These are phyloP conservation scores for Euclidium syriacum DNA, from an alignment of 345 rosid species.

Conservation along the genomic window DNA sequence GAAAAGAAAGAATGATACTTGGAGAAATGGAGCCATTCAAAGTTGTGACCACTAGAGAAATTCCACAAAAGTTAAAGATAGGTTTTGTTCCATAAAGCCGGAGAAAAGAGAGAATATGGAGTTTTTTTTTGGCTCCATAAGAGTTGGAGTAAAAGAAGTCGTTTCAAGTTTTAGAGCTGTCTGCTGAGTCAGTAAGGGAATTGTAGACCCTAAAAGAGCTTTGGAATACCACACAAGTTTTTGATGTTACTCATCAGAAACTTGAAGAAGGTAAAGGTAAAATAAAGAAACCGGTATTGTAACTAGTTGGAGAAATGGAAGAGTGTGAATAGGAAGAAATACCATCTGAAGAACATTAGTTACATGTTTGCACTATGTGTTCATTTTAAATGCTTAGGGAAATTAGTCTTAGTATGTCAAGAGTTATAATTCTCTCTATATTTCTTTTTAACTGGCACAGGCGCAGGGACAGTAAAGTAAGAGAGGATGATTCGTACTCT, in stretches of 20 bases:
- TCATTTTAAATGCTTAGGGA: neutral
- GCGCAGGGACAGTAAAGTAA: constrained; percentile 42
- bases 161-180: constrained; percentile 49
- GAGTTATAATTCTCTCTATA: constrained; percentile 6
- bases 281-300: constrained; percentile 29
- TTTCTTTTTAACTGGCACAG: neutral
- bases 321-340: constrained; percentile 18
- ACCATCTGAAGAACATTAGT: constrained; percentile 2
- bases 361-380: neutral
- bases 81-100: constrained; percentile 21
- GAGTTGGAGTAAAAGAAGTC: constrained; percentile 66
- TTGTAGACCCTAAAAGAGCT: constrained; percentile 48
- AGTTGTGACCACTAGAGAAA: constrained; percentile 55
- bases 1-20: constrained; percentile 69
- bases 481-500: constrained; percentile 39
- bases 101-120: constrained; percentile 49
- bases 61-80: constrained; percentile 23
- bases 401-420: neutral
- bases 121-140: constrained; percentile 29
- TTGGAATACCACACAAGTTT: constrained; percentile 42
- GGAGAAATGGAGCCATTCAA: constrained; percentile 65
- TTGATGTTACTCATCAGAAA: constrained; percentile 38
- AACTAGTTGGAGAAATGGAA: constrained; percentile 29
- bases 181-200: constrained; percentile 49
- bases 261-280: constrained; percentile 55